Evolutionary conservation across 192 early-diverging fungal genomes (phyloP), one percentile per base, ranked within the genome.

Genomic region (Dissophora ornata): DNA sequence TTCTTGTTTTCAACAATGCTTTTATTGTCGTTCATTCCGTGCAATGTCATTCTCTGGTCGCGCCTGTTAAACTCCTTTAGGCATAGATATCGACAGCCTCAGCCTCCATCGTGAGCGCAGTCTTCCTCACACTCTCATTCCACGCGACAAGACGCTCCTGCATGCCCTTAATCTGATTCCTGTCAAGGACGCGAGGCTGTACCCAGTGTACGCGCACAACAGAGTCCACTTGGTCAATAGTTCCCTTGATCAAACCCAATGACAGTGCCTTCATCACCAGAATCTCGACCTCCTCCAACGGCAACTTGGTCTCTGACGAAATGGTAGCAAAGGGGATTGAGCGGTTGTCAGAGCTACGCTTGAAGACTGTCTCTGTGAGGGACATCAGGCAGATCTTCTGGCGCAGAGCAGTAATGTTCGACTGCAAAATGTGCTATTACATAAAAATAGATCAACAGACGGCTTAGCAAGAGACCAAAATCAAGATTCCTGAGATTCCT

Each of bases 371-470:
- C 79, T 98, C 98, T 59, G 98, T 95, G 44, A 99, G 85, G 0
- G 98, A 93, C 95, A 98, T 98, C 60, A 98, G 84, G 42, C 97
- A 92, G 50, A 99, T 94, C 86, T 99, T 99, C 85, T 97, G 94
- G 57, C 91, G 89, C 49, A 99, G 79, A 65, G 94, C 90, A 15
- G 87, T 80, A 13, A 91, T 74, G 58, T 89, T 86, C 53, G 90
- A 84, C 49, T 90, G 87, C 55, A 99, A 87, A 46, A 98, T 66
- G n/a, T 88, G 85, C 93, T 98, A 73, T 34, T 25, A 42, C 22
- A 60, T 18, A 26, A 3, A 44, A 34, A 21, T 7, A 12, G 22
- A 48, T 9, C 29, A 46, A n/a, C n/a, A n/a, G n/a, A n/a, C n/a
- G n/a, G n/a, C n/a, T n/a, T n/a, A n/a, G n/a, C n/a, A n/a, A n/a